Base-by-base conservation (phyloP, 257 asterid genomes). In the Asclepias syriaca region DNA sequence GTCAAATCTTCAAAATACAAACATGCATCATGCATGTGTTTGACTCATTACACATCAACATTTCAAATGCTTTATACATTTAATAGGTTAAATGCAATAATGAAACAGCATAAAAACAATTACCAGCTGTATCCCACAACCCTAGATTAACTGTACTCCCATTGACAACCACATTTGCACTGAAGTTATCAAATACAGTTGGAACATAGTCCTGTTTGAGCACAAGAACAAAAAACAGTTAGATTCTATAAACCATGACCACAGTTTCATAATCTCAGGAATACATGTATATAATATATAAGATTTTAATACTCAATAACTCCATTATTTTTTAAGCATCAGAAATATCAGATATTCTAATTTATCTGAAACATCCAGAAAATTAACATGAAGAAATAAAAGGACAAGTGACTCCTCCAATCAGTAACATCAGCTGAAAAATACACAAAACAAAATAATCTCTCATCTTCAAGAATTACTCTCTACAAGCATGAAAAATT, bases 161-260 rank as follows among this genome's bases (percentile, higher is more conserved):
- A 77, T 84, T 81, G 77, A 84, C 88, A 46, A 84, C 88, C 74
- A 84, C 88, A 58, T 84, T 84, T 70, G 88, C 88, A 79, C 88
- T 84, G 86, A 84, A 84, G 73, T 85, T 85, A 76, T 85, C 89
- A 67, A 85, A 85, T 22, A 84, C 88, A 4, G 88, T 84, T 55
- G 89, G 89, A 76, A 85, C 89, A 64, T 85, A 85, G 72, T 85
- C 98, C 97, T 93, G 95, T 83, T 75, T 29, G 43, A n/a, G n/a
- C 39, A 76, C 43, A 77, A n/a, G n/a, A 29, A 76, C 34, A 77
- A 68, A 45, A 32, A 74, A 22, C 56, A 8, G 58, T 68, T 49
- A 72, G 45, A 77, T 71, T 27, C 19, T 40, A 40, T 68, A n/a
- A n/a, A 32, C 15, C 59, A 50, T 14, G 48, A 50, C 37, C 14